Evolutionary conservation across 768 basidiomycete genomes (phyloP), one percentile per base, ranked within the genome.

Genomic region (Gymnopilus dilepis): DNA sequence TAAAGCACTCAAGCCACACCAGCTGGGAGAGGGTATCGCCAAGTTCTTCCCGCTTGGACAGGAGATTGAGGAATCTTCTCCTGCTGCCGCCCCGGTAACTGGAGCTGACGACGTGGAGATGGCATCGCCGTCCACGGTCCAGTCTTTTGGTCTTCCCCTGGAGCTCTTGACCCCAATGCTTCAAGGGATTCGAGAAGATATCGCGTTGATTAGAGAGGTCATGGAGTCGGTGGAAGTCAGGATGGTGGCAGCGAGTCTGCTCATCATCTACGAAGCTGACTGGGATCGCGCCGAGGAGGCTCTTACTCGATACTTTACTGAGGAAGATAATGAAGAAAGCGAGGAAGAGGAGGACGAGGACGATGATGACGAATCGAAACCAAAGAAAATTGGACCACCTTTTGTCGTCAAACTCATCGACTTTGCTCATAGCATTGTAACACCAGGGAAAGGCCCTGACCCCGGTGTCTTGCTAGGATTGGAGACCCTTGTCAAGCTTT

Each of bases 391-490:
- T n/a, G 82, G 78, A 31, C 80, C 80, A 17, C 83, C 86, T 31
- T 90, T 84, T 63, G 78, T 81, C 13, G 80, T 97, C 61, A 89
- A 89, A 65, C 76, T 97, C 65, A 98, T 99, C 65, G 97, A 99
- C 77, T 98, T 99, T 72, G 96, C 95, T 6, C 97, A 99, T 73
- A 90, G 95, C 2, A 77, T 83, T 22, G 63, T 91, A 12, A 80
- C 75, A 6, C 83, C 86, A 0, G 93, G 90, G 0, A 68, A 86
- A 67, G 96, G 95, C 4, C 86, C 88, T 1, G 96, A 98, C 71
- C 74, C 82, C 38, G 91, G 97, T 0, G 86, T 96, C 17, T 72
- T 97, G 64, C 72, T 77, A 33, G 97, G 95, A 3, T 65, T 98
- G 60, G 77, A 86, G 54, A 95, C 89, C 0, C 72, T 91, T 38